Conservation (phyloP, 1,284 basidiomycete species). For the Amylostereum chailletii region DNA sequence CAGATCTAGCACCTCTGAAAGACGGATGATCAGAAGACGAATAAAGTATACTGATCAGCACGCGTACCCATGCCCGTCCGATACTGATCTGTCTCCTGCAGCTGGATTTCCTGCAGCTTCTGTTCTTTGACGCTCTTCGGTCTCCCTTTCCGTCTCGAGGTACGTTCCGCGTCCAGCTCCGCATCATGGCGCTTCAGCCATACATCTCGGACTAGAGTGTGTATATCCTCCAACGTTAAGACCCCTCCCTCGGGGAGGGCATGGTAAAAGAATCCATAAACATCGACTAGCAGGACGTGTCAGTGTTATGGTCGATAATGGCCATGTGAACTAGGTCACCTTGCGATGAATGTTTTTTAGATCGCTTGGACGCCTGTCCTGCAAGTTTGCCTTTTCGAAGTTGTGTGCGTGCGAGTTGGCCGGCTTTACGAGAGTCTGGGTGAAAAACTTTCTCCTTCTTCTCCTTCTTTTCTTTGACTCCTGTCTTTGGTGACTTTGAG, state of each 20-base stretch:
- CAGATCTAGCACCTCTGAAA: constrained; percentile 75
- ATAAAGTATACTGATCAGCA: constrained; percentile 1
- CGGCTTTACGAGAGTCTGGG: constrained; percentile 75
- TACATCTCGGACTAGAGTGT: constrained; percentile 55
- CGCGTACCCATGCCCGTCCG: constrained; percentile 76
- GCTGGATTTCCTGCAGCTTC: constrained; percentile 66
- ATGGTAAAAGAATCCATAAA: constrained; percentile 76
- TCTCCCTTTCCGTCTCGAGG: constrained; percentile 63
- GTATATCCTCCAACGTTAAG: constrained; percentile 61
- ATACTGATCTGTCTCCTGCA: constrained; percentile 66
- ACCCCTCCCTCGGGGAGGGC: constrained; percentile 54
- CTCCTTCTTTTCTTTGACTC: constrained; percentile 12
- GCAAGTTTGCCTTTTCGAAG: constrained; percentile 66
- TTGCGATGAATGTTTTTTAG: constrained; percentile 44
- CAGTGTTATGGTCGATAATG: background rate
- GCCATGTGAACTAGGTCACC: constrained; percentile 26
- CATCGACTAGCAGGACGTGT: constrained; percentile 40
- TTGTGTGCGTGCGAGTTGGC: constrained; percentile 66
- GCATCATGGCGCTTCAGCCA: constrained; percentile 73
- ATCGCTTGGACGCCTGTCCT: constrained; percentile 45
- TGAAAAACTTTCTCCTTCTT: constrained; percentile 77
- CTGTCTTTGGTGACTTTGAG: constrained; percentile 23
- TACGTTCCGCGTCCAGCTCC: constrained; percentile 56
- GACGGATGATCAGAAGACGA: constrained; percentile 4
- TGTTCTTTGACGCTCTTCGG: constrained; percentile 67